Base-by-base conservation (phyloP, 106 monocot genomes). In the Narthecium ossifragum region DNA sequence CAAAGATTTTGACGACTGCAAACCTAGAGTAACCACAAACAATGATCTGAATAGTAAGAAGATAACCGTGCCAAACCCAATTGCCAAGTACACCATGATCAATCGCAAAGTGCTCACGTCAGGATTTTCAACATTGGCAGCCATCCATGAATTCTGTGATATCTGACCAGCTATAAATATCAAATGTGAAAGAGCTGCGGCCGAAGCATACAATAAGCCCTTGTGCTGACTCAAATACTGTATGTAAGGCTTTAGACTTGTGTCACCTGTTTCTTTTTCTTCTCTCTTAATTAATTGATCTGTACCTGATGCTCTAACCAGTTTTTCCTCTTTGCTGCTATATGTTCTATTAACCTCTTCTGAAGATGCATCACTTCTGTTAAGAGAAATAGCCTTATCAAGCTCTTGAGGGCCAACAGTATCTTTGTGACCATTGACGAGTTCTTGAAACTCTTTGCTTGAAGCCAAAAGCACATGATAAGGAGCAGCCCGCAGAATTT, bases 101-200 rank as follows among this genome's bases (percentile, higher is more conserved):
- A 98, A 50, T 36, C 59, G 56, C 40, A 91, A 59, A 28, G 70
- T 76, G 81, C 90, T 81, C 28, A 87, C 81, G 72, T 74, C 51
- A 36, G 86, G 71, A 63, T 91, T 78, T 30, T 91, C 39, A 32
- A 98, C 81, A 61, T 98, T 90, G 21, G 81, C 80, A 55, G 96
- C 96, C 96, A 98, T 87, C 96, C 96, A 98, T 57, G 90, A 78
- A 51, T 98, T 98, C 47, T 98, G 96, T 1, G 63, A 81, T 34
- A 98, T 74, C 63, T 98, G 96, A 12, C 90, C 86, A 33, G 60
- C 56, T 65, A 91, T 29, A 67, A 98, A 98, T 59, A 75, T 53
- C 31, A 56, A 34, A 61, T 91, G 96, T 55, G 55, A 84, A 41
- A 90, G 60, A 31, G 54, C 45, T 51, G 68, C 62, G 3, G 91